A percentile compares a stretch with the other conserved stretches of the same genome.
These are phyloP conservation scores for Schizopora paradoxa DNA, from an alignment of 1,284 basidiomycete genomes.

Conservation along the genomic window DNA sequence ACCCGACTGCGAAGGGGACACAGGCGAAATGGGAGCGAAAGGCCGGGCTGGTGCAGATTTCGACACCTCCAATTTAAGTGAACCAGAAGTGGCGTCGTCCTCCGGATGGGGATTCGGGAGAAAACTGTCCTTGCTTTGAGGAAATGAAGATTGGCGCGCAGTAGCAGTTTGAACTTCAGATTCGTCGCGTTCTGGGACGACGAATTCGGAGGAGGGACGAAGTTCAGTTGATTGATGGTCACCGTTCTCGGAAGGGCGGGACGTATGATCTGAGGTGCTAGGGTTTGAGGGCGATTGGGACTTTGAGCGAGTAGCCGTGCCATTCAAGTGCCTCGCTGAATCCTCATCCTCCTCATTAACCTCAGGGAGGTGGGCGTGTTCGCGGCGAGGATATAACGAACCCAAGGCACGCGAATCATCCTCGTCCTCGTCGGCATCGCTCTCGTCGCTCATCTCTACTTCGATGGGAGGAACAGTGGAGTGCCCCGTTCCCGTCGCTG, in stretches of 20 bases:
- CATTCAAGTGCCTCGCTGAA: constrained; percentile 19
- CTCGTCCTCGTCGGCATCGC: constrained; percentile 58
- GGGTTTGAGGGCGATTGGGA: no score
- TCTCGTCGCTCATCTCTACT: constrained; percentile 77
- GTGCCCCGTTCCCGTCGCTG: constrained; percentile 26
- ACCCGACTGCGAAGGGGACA: no score
- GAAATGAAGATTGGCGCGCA: constrained; percentile 14
- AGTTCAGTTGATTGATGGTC: neutral
- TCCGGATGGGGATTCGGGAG: constrained; percentile 16
- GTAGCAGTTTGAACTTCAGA: constrained; percentile 8
- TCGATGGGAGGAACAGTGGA: constrained; percentile 58
- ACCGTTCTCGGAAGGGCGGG: neutral
- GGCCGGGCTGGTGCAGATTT: no score
- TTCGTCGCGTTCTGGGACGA: constrained; percentile 5
- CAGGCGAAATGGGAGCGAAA: no score
- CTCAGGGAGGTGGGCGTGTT: constrained; percentile 57
- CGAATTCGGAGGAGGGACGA: constrained; percentile 3
- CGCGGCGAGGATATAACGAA: constrained; percentile 14
- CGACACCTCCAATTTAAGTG: constrained; percentile 7
- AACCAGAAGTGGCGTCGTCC: neutral
- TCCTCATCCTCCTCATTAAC: constrained; percentile 53
- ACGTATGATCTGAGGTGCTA: neutral
- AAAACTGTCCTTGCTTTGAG: constrained; percentile 1
- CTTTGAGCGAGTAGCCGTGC: neutral
- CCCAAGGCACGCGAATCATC: constrained; percentile 21